Conservation (phyloP, 352 stramenopile genomes). For the Aphanomyces euteiches region DNA sequence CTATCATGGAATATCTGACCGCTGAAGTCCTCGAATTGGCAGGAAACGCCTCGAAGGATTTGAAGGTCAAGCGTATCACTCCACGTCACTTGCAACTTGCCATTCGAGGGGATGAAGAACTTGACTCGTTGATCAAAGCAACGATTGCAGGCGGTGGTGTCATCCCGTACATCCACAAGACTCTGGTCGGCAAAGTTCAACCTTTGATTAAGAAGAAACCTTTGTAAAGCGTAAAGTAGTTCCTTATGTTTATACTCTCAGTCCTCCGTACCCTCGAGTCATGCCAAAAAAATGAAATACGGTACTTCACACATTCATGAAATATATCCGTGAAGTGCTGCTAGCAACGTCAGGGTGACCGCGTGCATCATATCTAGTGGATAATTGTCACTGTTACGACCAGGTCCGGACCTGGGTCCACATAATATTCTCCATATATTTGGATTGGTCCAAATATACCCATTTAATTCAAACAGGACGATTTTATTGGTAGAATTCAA, state of each 20-base stretch:
- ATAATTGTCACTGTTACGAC: no score
- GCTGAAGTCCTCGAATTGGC: constrained; percentile 99
- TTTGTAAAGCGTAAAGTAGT: constrained; percentile 36
- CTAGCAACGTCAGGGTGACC: no score
- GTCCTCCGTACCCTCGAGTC: not conserved
- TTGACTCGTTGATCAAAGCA: constrained; percentile 99
- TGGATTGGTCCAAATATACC: no score
- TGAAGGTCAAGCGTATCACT: constrained; percentile 98
- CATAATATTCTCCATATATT: no score
- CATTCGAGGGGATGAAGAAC: constrained; percentile 99
- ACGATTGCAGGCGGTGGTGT: constrained; percentile 96
- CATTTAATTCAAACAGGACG: not conserved
- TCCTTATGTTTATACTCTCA: not conserved
- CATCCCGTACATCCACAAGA: constrained; percentile 99
- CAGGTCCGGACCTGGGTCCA: no score
- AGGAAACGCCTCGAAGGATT: constrained; percentile 95
- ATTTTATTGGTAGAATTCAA: no score
- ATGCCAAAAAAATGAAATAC: no score
- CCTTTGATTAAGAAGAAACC: constrained; percentile 82
- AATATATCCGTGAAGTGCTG: no score
- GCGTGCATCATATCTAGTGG: no score
- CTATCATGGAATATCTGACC: constrained; percentile 99
- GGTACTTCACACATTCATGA: no score
- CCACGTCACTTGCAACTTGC: constrained; percentile 98
- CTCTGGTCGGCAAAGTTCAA: constrained; percentile 96